Percentiles rank a stretch among this genome's conserved stretches.
Evolutionary conservation across 179 eudicot genomes (phyloP).

Genomic region (Sideroxylon spinosum): DNA sequence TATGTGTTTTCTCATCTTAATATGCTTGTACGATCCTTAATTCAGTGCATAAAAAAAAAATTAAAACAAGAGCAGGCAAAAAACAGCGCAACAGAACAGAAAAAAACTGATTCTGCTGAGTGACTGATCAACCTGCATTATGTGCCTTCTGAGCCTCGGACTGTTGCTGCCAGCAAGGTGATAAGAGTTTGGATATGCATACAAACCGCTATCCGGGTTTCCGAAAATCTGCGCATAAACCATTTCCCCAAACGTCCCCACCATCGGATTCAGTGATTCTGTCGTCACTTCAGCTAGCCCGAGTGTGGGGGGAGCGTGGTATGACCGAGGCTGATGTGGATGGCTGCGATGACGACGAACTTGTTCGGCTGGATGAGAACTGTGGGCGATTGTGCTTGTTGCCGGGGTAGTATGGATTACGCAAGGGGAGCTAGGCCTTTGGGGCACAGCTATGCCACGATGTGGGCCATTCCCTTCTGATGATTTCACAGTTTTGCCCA

Average conservation of each 20-base stretch:
- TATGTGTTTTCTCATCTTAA: not conserved
- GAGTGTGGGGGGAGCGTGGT: conserved; percentile 13
- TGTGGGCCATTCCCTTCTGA: conserved; percentile 26
- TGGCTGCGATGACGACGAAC: conserved; percentile 20
- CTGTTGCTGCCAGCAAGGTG: conserved; percentile 30
- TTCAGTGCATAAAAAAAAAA: conserved; percentile 3
- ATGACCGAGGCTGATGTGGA: conserved; percentile 19
- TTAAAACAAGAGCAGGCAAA: conserved; percentile 60
- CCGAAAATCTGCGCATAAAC: conserved; percentile 57
- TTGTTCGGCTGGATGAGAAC: conserved; percentile 26
- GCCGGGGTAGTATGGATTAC: conserved; percentile 13
- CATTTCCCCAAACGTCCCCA: conserved; percentile 64
- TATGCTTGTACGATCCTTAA: not conserved
- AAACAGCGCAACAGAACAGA: conserved; percentile 54
- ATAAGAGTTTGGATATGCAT: conserved; percentile 47
- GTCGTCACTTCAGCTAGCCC: conserved; percentile 29
- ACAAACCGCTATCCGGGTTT: conserved; percentile 36
- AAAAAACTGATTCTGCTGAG: conserved; percentile 64
- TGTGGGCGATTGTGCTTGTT: conserved; percentile 14
- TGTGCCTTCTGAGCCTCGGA: conserved; percentile 51
- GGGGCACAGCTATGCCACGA: conserved; percentile 38
- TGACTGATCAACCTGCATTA: conserved; percentile 52
- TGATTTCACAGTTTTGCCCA: conserved; percentile 37
- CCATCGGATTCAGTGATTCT: conserved; percentile 28
- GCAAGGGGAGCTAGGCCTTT: conserved; percentile 43